phyloP scores from a whole-genome alignment of 768 basidiomycete genomes.

The Neoboletus brunneissimus region DNA sequence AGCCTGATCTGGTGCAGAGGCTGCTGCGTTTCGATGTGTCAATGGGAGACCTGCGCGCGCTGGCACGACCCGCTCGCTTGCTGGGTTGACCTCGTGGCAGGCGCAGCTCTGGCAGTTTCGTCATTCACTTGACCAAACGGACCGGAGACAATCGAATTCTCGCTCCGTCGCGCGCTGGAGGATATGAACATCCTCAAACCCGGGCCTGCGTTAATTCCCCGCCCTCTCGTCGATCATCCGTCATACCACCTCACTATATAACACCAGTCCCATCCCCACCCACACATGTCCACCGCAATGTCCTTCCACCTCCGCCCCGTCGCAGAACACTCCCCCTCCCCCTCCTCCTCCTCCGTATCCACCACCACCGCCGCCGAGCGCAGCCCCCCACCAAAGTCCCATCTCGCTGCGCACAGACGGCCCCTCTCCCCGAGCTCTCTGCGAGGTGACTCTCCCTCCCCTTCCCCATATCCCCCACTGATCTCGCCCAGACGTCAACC shows the following conservation, averaged over 20 bases:
- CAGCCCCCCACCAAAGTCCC: constrained; percentile 34
- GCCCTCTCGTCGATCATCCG: constrained; percentile 27
- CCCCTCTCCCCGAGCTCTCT: constrained; percentile 64
- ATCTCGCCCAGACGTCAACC: constrained; percentile 55
- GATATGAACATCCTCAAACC: constrained; percentile 3
- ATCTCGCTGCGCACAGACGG: constrained; percentile 34
- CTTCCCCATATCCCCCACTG: constrained; percentile 8
- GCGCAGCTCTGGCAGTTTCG: constrained; percentile 19
- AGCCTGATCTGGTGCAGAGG: constrained; percentile 14
- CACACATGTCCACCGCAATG: constrained; percentile 40
- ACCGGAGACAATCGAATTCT: constrained; percentile 24
- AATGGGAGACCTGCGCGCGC: constrained; percentile 16
- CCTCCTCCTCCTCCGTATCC: constrained; percentile 54
- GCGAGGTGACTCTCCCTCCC: constrained; percentile 41
- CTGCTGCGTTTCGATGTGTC: constrained; percentile 20
- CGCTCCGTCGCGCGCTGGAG: constrained; percentile 17
- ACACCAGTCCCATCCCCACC: constrained; percentile 3
- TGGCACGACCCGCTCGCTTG: constrained; percentile 23
- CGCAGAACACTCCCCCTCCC: constrained; percentile 44
- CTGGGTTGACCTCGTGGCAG: constrained; percentile 23
- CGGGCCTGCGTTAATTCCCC: constrained; percentile 12
- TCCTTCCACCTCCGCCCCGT: constrained; percentile 60
- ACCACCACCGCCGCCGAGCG: constrained; percentile 46
- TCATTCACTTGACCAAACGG: constrained; percentile 17
- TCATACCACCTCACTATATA: constrained; percentile 26